Evolutionary conservation across 352 stramenopile species (phyloP), one percentile per base, ranked within the genome.

Genomic region (Globisporangium splendens): DNA sequence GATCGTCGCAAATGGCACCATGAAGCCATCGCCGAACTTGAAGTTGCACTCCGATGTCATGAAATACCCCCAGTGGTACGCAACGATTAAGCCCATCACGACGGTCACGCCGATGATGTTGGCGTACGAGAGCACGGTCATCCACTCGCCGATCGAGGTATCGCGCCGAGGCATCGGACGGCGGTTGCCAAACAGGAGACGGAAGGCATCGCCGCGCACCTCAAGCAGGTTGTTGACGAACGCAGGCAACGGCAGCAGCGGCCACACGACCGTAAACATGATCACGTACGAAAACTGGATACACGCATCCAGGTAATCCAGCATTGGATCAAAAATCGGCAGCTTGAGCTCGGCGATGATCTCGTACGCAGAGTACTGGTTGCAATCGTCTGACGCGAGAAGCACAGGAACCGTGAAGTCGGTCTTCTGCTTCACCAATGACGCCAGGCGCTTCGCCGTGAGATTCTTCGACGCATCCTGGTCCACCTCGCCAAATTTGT

Each of bases 201-300:
- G 83, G 58, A 93, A 93, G 3, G 86, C 86, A 20, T 95, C 86
- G 41, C 83, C 83, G 41, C 86, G 86, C 17, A 95, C 83, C 67
- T 95, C 86, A 13, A 96, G 56, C n/a, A 96, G 46, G 53, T 94
- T 93, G 58, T 94, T 93, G 56, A 91, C 67, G 48, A 92, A 93
- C n/a, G 87, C 87, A 21, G 85, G 83, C 42, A 95, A 79, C 35
- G 87, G 87, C 52, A 96, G 58, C 43, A 96, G 61, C n/a, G 85
- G 85, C 87, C 87, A 96, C 56, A 94, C 87, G 10, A 92, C 85
- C 4, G 85, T 95, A 55, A 96, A 96, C 87, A 96, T 96, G 63
- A 93, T 75, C 53, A 96, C 82, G 60, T 95, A 96, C 7, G 85
- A 94, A 54, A 96, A 93, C 68, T 96, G 87, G 54, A 96, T 94